phyloP scores from a whole-genome alignment of 768 basidiomycete genomes.

The Podaxis sp. region DNA sequence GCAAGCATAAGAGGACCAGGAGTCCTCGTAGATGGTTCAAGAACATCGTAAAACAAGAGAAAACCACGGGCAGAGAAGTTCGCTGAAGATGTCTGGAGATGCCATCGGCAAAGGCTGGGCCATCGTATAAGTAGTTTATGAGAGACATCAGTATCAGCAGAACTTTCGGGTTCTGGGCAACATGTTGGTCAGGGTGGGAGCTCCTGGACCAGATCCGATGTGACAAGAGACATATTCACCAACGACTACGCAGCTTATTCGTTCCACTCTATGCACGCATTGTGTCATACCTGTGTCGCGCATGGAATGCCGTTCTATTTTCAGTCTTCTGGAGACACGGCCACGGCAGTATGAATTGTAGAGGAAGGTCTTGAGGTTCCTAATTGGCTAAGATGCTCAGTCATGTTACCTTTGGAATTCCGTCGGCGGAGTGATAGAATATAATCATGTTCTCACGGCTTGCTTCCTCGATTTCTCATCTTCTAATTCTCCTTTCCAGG shows the following conservation, averaged over 20 bases:
- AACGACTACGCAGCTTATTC: not conserved
- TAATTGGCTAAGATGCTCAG: not conserved
- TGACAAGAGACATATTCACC: not conserved
- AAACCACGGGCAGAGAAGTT: not conserved
- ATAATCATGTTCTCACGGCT: not conserved
- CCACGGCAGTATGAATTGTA: not conserved
- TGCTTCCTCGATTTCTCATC: not conserved
- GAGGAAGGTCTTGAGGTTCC: not conserved
- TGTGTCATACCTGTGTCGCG: not conserved
- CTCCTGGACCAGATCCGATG: not conserved
- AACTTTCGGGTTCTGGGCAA: not conserved
- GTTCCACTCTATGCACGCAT: not conserved
- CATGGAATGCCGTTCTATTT: not conserved
- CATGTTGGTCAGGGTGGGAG: not conserved
- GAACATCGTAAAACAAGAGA: not conserved
- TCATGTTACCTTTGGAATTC: not conserved
- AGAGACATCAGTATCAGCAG: not conserved
- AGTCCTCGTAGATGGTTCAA: slow-evolving; percentile 17
- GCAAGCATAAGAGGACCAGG: not conserved
- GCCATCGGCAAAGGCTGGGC: not conserved
- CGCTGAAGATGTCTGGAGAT: not conserved
- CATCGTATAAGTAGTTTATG: not conserved
- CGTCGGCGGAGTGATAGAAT: not conserved
- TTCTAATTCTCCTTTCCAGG: not conserved
- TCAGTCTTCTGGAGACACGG: not conserved